Evolutionary conservation across 2,329 filamentous ascomycete species (phyloP).

Genomic region (Aspergillus tanneri): DNA sequence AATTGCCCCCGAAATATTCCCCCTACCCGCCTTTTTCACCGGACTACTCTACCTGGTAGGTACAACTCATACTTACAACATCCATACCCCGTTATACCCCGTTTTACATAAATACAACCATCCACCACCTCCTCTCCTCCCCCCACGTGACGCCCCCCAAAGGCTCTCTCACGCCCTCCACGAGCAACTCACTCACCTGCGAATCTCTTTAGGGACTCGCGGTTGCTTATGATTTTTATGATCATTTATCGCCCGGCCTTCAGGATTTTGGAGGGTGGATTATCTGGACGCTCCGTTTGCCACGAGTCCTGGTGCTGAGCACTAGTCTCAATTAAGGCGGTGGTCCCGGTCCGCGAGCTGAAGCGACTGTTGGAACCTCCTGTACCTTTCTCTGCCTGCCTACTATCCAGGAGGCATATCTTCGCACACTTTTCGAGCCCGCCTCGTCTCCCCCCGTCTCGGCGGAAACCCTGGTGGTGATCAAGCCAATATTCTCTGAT

Average conservation of each 20-base stretch:
- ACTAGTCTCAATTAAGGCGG: conserved; percentile 28
- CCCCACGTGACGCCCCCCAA: conserved; percentile 18
- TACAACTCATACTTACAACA: no score
- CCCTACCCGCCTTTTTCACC: no score
- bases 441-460: conserved; percentile 14
- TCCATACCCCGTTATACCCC: no score
- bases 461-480: conserved; percentile 26
- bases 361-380: conserved; percentile 12
- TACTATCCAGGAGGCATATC: conserved; percentile 28
- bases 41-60: no score
- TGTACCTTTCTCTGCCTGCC: conserved; percentile 14
- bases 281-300: conserved; percentile 6
- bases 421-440: conserved; percentile 12
- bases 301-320: conserved; percentile 21
- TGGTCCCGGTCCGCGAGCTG: conserved; percentile 26
- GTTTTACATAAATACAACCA: background rate
- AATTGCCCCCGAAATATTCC: no score
- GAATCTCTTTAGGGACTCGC: conserved; percentile 12
- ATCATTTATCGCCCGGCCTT: conserved; percentile 6
- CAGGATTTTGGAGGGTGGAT: conserved; percentile 12
- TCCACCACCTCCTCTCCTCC: conserved; percentile 1
- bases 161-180: conserved; percentile 5
- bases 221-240: conserved; percentile 10
- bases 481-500: conserved; percentile 14
- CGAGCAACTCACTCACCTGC: conserved; percentile 7